These are phyloP conservation scores for Monosporozyma servazzii DNA, from an alignment of 805 yeast species.

Conservation along the genomic window DNA sequence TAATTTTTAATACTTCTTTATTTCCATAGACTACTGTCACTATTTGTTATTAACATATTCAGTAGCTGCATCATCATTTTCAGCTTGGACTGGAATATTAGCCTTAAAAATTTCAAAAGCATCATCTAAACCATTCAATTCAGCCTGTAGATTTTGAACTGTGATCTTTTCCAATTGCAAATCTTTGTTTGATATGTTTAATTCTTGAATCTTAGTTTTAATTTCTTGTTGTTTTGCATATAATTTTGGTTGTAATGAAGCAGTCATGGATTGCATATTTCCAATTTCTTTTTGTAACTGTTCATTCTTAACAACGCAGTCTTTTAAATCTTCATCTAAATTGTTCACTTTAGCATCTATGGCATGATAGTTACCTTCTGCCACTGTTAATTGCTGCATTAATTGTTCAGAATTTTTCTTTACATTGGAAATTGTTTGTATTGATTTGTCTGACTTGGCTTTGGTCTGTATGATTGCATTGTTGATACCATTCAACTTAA, in stretches of 20 bases:
- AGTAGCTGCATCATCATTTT: not conserved
- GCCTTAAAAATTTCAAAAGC: not conserved
- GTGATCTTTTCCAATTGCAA: slow-evolving; percentile 49
- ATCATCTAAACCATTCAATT: slow-evolving; percentile 28
- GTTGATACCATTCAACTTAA: slow-evolving; percentile 2
- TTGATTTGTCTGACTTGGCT: not conserved
- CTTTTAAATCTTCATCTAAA: slow-evolving; percentile 52
- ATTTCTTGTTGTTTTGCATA: slow-evolving; percentile 41
- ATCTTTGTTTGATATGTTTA: slow-evolving; percentile 38
- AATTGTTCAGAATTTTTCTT: slow-evolving; percentile 38
- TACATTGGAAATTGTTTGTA: slow-evolving; percentile 1
- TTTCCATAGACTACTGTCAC: not conserved
- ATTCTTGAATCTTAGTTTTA: slow-evolving; percentile 30
- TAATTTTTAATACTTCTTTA: not conserved
- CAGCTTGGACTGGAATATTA: not conserved
- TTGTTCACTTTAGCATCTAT: slow-evolving; percentile 55
- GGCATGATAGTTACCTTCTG: slow-evolving; percentile 72
- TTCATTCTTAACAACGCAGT: slow-evolving; percentile 55
- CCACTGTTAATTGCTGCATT: slow-evolving; percentile 59
- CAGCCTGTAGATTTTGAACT: slow-evolving; percentile 34
- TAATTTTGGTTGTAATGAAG: slow-evolving; percentile 47
- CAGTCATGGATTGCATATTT: slow-evolving; percentile 56
- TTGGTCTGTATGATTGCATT: slow-evolving; percentile 2
- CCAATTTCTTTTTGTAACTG: slow-evolving; percentile 59
- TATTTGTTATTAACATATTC: not conserved